These are phyloP conservation scores for Sporothrix humicola DNA, from an alignment of 2,329 filamentous ascomycete genomes.

Conservation along the genomic window DNA sequence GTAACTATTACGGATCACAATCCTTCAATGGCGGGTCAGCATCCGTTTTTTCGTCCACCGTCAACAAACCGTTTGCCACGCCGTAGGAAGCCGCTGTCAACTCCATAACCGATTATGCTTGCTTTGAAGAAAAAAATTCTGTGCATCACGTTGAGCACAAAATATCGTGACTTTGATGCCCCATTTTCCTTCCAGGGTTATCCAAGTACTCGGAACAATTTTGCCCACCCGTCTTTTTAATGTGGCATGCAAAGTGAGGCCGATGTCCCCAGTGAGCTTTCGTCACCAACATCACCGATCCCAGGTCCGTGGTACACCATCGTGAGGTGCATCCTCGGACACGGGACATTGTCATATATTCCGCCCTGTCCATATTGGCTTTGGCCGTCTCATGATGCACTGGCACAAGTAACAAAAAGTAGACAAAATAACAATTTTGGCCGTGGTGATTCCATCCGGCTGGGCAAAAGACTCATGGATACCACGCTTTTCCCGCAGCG, in stretches of 20 bases:
- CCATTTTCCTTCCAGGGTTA: no score
- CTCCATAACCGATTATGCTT: no score
- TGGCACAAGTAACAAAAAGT: neutral
- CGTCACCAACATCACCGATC: neutral
- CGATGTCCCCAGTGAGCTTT: no score
- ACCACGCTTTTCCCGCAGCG: neutral
- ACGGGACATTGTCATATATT: neutral
- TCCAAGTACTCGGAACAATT: neutral
- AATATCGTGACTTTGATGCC: neutral
- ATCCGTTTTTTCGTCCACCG: neutral
- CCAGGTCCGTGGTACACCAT: constrained; percentile 4
- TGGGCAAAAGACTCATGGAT: neutral
- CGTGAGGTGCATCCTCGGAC: neutral
- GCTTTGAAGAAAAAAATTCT: neutral
- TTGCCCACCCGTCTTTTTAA: neutral
- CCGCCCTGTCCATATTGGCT: neutral
- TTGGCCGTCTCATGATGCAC: no score
- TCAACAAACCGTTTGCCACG: neutral
- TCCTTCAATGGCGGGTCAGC: neutral
- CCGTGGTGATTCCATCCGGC: neutral
- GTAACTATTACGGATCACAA: neutral
- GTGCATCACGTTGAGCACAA: neutral
- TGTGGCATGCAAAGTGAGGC: neutral
- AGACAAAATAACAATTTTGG: neutral
- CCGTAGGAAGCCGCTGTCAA: neutral